phyloP scores from a whole-genome alignment of 2,329 filamentous ascomycete genomes.

The Colletotrichum sp. region DNA sequence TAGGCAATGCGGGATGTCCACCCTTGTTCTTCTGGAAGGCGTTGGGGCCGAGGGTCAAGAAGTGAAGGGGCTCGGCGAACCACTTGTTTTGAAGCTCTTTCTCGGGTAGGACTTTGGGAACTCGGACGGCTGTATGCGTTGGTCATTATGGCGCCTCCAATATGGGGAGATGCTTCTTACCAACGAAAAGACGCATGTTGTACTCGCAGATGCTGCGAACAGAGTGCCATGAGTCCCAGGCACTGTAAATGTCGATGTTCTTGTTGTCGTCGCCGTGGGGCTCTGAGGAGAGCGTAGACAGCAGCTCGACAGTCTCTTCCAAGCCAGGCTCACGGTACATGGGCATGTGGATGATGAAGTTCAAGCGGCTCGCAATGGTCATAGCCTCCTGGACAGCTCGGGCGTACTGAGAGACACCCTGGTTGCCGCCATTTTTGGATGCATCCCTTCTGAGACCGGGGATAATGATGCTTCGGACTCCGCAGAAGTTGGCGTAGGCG shows the following conservation, averaged over 20 bases:
- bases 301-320: constrained; percentile 55
- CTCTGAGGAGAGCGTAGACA: constrained; percentile 48
- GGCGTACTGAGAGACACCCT: constrained; percentile 76
- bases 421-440: constrained; percentile 52
- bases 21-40: constrained; percentile 65
- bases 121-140: constrained; percentile 51
- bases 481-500: constrained; percentile 94
- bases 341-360: constrained; percentile 80
- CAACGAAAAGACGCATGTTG: constrained; percentile 77
- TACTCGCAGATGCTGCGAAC: constrained; percentile 89
- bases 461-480: constrained; percentile 81
- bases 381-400: constrained; percentile 84
- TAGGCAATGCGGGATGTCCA: constrained; percentile 66
- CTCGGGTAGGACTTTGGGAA: constrained; percentile 64
- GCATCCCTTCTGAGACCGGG: constrained; percentile 75
- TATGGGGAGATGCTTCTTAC: constrained; percentile 59
- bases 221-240: constrained; percentile 94
- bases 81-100: constrained; percentile 67
- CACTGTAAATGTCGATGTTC: constrained; percentile 73
- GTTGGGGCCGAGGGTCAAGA: constrained; percentile 58
- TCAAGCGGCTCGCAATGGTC: constrained; percentile 74
- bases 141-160: neutral
- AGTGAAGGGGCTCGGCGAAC: constrained; percentile 72
- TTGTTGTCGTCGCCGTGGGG: constrained; percentile 35
- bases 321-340: constrained; percentile 77